phyloP scores from a whole-genome alignment of 169 alveolate genomes.

The Eimeria brunetti region DNA sequence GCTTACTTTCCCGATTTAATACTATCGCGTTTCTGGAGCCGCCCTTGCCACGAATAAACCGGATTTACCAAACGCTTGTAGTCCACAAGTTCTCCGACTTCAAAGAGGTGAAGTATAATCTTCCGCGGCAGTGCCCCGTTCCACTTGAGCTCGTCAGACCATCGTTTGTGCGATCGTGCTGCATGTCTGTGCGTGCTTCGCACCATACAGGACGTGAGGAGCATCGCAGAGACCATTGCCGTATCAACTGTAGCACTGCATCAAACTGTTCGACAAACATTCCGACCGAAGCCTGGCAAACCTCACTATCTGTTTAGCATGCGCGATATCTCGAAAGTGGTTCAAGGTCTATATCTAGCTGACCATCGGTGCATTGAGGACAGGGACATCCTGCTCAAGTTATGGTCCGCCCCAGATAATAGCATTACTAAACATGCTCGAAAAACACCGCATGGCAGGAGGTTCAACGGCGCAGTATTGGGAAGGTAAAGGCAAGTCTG shows the following conservation, averaged over 20 bases:
- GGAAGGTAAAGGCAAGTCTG: background rate
- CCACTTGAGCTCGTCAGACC: background rate
- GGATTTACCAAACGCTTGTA: constrained; percentile 91
- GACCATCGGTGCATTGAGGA: constrained; percentile 91
- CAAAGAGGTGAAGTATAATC: constrained; percentile 63
- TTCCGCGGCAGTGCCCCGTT: background rate
- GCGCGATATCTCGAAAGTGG: constrained; percentile 96
- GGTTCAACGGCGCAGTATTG: background rate
- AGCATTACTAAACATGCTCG: background rate
- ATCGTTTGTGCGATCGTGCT: background rate
- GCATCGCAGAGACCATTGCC: constrained; percentile 89
- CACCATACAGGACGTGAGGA: constrained; percentile 81
- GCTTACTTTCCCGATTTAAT: constrained; percentile 92
- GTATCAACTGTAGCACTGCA: constrained; percentile 70
- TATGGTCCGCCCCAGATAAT: constrained; percentile 13
- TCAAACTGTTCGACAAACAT: constrained; percentile 86
- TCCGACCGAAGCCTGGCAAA: constrained; percentile 96
- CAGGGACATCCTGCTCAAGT: constrained; percentile 87
- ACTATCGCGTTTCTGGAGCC: constrained; percentile 86
- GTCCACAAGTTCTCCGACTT: constrained; percentile 78
- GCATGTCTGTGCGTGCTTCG: background rate
- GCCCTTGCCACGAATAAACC: constrained; percentile 83
- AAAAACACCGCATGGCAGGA: background rate
- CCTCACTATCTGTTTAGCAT: constrained; percentile 96
- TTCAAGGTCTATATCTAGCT: constrained; percentile 94